Evolutionary conservation across 306 rosid species (phyloP).

Genomic region (Cercis canadensis): DNA sequence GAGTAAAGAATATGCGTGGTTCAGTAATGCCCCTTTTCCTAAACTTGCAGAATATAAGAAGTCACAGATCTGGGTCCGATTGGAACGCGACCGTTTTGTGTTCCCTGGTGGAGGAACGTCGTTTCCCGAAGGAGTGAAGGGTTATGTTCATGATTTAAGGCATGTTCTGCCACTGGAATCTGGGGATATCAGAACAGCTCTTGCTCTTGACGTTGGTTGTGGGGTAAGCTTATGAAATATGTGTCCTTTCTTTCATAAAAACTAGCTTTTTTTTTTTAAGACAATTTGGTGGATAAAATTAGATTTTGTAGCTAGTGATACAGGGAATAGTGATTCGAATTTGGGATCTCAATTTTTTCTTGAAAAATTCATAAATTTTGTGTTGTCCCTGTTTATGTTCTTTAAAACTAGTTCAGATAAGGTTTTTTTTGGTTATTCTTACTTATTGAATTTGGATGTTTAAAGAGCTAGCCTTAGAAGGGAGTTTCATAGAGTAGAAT

Average conservation of each 20-base stretch:
- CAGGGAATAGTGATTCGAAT: too few species aligned
- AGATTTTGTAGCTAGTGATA: too few species aligned
- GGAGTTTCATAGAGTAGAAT: too few species aligned
- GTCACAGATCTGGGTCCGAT: conserved; percentile 57
- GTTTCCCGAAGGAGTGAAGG: conserved; percentile 47
- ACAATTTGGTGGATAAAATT: too few species aligned
- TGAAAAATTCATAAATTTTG: too few species aligned
- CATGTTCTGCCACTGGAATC: conserved; percentile 44
- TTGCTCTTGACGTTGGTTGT: conserved; percentile 63
- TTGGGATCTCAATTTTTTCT: neutral
- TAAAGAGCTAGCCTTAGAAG: neutral
- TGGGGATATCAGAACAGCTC: conserved; percentile 50
- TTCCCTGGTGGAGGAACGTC: conserved; percentile 68
- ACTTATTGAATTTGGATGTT: neutral
- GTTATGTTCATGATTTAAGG: conserved; percentile 44
- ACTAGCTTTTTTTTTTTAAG: too few species aligned
- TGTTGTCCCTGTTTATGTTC: too few species aligned
- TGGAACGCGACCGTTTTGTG: conserved; percentile 48
- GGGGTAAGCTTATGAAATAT: conserved; percentile 42
- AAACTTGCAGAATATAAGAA: conserved; percentile 52
- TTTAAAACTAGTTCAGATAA: neutral
- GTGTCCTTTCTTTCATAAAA: neutral
- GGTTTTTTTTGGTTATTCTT: neutral
- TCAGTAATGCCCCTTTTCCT: conserved; percentile 52
- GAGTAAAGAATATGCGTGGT: conserved; percentile 59